Base-by-base conservation (phyloP, 176 grass and related monocot genomes). In the Carex pumila region DNA sequence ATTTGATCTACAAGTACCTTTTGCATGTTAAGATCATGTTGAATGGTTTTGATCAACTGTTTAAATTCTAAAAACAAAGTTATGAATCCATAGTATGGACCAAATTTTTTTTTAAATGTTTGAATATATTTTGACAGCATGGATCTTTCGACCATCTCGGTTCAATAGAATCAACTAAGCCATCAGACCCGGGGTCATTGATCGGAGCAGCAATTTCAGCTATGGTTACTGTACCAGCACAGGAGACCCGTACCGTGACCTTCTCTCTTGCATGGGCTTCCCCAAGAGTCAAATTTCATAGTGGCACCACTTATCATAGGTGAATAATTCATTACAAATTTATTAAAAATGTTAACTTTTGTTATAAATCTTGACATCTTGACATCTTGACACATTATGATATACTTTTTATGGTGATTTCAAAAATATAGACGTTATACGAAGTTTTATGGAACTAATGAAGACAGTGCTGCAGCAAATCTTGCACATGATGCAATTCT, bases 221-320 rank as follows among this genome's bases (percentile, higher is more conserved):
- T 43, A 43, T 84, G 67, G 87, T 90, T 36, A 11, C 80, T 0
- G 85, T 98, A 88, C 54, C 90, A 12, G 83, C 90, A 6, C 87
- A 87, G 12, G 86, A 34, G 7, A 91, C 86, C 3, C 87, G 84
- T 7, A 75, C 81, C 47, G 90, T 94, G 72, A 94, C 95, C 21
- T 93, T 98, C 60, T 87, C 92, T 47, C 85, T 98, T 81, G 89
- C 95, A 34, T 98, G 95, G 95, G 89, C 92, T 60, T 94, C 89
- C 84, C 92, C 95, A 14, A 88, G 94, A 66, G 87, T 98, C 12
- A 98, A 88, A 78, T 98, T 98, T 86, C 87, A 91, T 21, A 55
- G 80, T 7, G 92, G 92, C 71, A 98, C 85, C 36, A 91, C 69
- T 47, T 98, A 94, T 87, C 87, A 94, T 81, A 93, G 94, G 94